Evolutionary conservation across 78 protist species (phyloP), one percentile per base, ranked within the genome.

Genomic region (Protostelium mycophagum): DNA sequence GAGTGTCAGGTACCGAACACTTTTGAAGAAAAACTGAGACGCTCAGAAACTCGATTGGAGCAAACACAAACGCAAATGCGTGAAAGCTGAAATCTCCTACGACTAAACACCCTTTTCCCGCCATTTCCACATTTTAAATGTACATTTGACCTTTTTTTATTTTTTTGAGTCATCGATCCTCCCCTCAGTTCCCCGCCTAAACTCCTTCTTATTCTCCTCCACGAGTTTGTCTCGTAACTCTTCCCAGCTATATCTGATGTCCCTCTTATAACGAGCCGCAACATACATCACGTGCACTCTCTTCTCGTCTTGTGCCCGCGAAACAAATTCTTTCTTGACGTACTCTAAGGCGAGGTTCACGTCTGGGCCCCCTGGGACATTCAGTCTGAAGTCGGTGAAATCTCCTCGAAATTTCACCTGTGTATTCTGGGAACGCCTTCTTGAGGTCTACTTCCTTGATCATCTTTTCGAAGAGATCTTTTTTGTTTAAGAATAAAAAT

Each of bases 351-450:
- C 93, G 0, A 34, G 84, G 28, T 90, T 87, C 0, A 83, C 84
- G 88, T 90, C 91, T 10, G 88, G 28, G 28, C 95, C 37, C 36
- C 86, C 36, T 85, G 63, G 84, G 28, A 28, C 84, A 29, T 16
- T 51, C 73, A 25, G 73, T 25, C 5, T 51, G 73, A 51, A 16
- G 16, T 51, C 73, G 5, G 31, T 5, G 16, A 5, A 25, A 51
- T 51, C 16, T 85, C 37, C 5, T 16, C 73, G 73, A 51, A n/a
- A n/a, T n/a, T 16, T 16, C 93, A 88, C 96, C 96, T 28, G 83
- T 94, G 36, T 94, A 94, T 9, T 94, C 93, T 39, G 96, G 96
- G 88, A 94, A 94, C 88, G 89, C 88, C 86, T 94, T 91, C 1
- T 63, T 35, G 34, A 94, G 86, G 34, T 89, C 93, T 0, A 91